Conservation (phyloP, 345 rosid genomes). For the Clausena lansium region DNA sequence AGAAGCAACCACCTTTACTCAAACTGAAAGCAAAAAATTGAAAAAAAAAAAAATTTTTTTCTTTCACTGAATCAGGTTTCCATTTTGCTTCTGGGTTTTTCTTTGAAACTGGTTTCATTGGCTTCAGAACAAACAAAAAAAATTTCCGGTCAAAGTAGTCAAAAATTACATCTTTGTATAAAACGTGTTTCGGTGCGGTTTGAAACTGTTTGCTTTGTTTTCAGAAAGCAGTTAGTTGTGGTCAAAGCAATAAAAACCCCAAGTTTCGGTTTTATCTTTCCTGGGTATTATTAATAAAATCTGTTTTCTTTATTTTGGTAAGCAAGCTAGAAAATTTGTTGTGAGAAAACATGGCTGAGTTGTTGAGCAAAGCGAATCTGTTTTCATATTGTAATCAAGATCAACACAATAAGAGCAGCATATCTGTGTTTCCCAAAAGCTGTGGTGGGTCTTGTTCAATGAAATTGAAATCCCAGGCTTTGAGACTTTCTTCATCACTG, state of each 20-base stretch:
- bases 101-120: neutral
- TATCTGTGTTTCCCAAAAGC: constrained; percentile 27
- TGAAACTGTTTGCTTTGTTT: neutral
- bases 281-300: neutral
- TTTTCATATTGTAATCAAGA: constrained; percentile 28
- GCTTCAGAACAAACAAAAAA: no score
- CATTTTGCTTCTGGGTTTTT: neutral
- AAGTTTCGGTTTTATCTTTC: neutral
- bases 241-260: neutral
- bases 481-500: constrained; percentile 15
- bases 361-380: constrained; percentile 45
- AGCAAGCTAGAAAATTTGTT: neutral
- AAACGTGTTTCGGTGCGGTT: neutral
- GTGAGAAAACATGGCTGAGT: constrained; percentile 44
- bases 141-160: constrained; percentile 14
- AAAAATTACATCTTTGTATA: neutral
- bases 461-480: constrained; percentile 33
- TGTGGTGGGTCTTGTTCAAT: constrained; percentile 23
- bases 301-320: constrained; percentile 8
- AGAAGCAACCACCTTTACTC: neutral
- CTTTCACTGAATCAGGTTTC: neutral
- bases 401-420: constrained; percentile 18
- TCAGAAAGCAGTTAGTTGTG: neutral
- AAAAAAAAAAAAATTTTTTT: neutral
- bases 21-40: neutral